A percentile compares a stretch with the other conserved stretches of the same genome.
Conservation (phyloP, 345 rosid genomes). For the Boechera retrofracta region DNA sequence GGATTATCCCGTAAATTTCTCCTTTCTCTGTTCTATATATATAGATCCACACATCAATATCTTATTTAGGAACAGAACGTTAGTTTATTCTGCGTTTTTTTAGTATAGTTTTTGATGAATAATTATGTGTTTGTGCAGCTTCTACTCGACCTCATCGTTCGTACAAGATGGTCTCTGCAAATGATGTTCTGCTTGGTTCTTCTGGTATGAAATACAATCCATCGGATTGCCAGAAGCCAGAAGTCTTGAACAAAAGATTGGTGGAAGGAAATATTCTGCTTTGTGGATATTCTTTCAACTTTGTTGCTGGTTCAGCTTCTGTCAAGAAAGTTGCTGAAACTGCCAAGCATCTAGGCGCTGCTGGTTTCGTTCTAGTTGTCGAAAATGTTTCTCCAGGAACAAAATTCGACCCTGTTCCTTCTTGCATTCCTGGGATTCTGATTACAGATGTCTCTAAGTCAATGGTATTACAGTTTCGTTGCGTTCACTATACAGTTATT, state of each 20-base stretch:
- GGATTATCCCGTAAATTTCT: conserved; percentile 85
- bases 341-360: conserved; percentile 91
- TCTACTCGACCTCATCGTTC: conserved; percentile 77
- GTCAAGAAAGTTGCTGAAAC: conserved; percentile 94
- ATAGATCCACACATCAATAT: not conserved
- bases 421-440: conserved; percentile 84
- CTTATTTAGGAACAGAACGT: not conserved
- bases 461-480: conserved; percentile 57
- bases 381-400: conserved; percentile 95
- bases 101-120: conserved; percentile 5
- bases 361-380: conserved; percentile 98
- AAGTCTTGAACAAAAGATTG: conserved; percentile 79
- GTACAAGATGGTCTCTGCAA: conserved; percentile 88
- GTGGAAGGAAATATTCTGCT: conserved; percentile 93
- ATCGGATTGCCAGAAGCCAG: conserved; percentile 96
- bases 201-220: conserved; percentile 76
- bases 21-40: not conserved
- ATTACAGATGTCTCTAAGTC: conserved; percentile 82
- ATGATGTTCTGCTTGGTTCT: conserved; percentile 87
- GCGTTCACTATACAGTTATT: not conserved
- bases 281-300: conserved; percentile 99
- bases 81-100: not conserved
- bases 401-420: conserved; percentile 94
- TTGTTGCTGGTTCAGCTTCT: conserved; percentile 92
- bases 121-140: conserved; percentile 62